phyloP scores from a whole-genome alignment of 768 basidiomycete species.

The Kwoniella bestiolae region DNA sequence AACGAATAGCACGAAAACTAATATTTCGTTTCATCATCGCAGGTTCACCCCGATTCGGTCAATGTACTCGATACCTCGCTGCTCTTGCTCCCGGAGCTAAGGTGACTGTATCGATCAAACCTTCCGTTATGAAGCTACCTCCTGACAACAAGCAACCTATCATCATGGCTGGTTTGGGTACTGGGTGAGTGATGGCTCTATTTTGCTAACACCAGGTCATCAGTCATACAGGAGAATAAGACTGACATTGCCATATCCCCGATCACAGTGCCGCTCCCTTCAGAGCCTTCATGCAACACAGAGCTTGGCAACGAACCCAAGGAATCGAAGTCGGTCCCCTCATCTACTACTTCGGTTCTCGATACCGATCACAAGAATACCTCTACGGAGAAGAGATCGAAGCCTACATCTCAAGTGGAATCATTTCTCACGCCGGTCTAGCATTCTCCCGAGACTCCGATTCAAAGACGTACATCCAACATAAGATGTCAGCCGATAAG shows the following conservation, averaged over 20 bases:
- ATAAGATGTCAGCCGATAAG: constrained; percentile 94
- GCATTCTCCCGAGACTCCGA: constrained; percentile 95
- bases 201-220: background rate
- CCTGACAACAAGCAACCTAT: constrained; percentile 81
- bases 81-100: constrained; percentile 81
- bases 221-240: too few relatives aligned
- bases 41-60: constrained; percentile 83
- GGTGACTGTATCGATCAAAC: constrained; percentile 96
- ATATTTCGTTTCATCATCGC: too few relatives aligned
- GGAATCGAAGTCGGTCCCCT: constrained; percentile 84
- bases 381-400: constrained; percentile 82
- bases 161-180: constrained; percentile 98
- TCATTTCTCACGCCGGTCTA: constrained; percentile 87
- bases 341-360: constrained; percentile 98
- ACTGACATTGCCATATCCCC: background rate
- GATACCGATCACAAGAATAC: constrained; percentile 92
- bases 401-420: constrained; percentile 80
- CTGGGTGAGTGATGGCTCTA: constrained; percentile 62
- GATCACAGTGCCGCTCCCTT: constrained; percentile 78
- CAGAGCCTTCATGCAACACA: constrained; percentile 97
- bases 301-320: constrained; percentile 77
- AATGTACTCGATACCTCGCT: constrained; percentile 94
- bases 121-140: constrained; percentile 99
- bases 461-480: constrained; percentile 96
- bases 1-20: too few relatives aligned